Base-by-base conservation (phyloP, 345 rosid species). In the Camelina neglecta region DNA sequence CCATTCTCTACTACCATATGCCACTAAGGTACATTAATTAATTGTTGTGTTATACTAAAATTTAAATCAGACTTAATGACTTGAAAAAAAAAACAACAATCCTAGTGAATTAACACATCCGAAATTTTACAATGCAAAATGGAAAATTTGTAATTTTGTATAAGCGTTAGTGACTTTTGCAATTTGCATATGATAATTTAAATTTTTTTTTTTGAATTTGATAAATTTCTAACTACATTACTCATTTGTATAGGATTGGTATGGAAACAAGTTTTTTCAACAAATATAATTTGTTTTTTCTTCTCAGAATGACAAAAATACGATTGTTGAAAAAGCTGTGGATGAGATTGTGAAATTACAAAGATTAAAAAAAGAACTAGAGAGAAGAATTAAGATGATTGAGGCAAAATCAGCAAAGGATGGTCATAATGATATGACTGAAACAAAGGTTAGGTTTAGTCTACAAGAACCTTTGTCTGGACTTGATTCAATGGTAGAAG, bases 251-350 rank as follows among this genome's bases (percentile, higher is more conserved):
- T 10, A 59, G 18, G 2, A 29, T 29, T 29, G 36, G 4, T 56
- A 31, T 6, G 23, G 53, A 45, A 26, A 24, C 4, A 62, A n/a
- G 23, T 65, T 4, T 24, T 29, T 29, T 29, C 5, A 4, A 29
- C 31, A 29, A 29, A 29, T 29, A 29, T 4, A 11, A 3, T 11
- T 41, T 41, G 3, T 18, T 55, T 57, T 38, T 31, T 48, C 8
- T 5, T 64, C 69, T 80, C 82, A 90, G 98, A 85, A 64, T 4
- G 88, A 86, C 7, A 93, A 90, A 85, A 84, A 77, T 21, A 72
- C 93, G 15, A 85, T 89, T 33, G 71, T 89, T 29, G 72, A 82
- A 68, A 65, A 61, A n/a, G 84, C 92, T 1, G 55, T 66, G 9
- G 72, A 49, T 72, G 72, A 72, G 65, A 81, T 93, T 45, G 49